Base-by-base conservation (phyloP, 345 rosid genomes). In the Hirschfeldia incana region DNA sequence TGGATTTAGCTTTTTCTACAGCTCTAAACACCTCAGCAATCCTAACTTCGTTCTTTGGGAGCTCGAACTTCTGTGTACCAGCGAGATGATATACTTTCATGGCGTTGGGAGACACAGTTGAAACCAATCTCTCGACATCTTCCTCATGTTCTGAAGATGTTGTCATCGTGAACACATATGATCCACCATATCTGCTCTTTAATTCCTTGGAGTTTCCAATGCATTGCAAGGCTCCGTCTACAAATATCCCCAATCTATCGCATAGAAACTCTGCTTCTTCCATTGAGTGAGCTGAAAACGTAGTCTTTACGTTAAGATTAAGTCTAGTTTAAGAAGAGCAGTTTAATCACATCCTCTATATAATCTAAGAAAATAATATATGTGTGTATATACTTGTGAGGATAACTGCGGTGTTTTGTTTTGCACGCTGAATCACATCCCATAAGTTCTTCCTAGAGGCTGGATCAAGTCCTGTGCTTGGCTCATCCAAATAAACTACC, bases 401-500 rank as follows among this genome's bases (percentile, higher is more conserved):
- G 80, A 94, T 89, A 69, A 94, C 91, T 64, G 94, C 97, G n/a
- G 94, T 83, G 81, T 83, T 86, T 72, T 82, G 86, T 83, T 94
- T 94, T 28, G 97, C 98, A 51, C 82, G 89, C 85, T 89, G 89
- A 77, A 92, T 89, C 63, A 90, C 98, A 29, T 86, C 83, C 98
- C 98, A 94, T 76, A 94, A 83, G 82, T 82, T 89, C 78, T 87
- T 89, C 69, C 98, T 89, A 65, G 98, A 94, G 73, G 97, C 97
- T 59, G 97, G 98, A 85, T 94, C 98, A 74, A 94, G 78, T 73
- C 98, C 97, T 1, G 98, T 92, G 85, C 98, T 92, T 3, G 98
- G 97, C 78, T 94, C 98, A 55, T 94, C 98, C 98, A 94, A 88
- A 75, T 91, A 94, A 61, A 89, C 97, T 69, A 94, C 98, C 98